Evolutionary conservation across 306 rosid species (phyloP).

Genomic region (Astragalus membranaceus): DNA sequence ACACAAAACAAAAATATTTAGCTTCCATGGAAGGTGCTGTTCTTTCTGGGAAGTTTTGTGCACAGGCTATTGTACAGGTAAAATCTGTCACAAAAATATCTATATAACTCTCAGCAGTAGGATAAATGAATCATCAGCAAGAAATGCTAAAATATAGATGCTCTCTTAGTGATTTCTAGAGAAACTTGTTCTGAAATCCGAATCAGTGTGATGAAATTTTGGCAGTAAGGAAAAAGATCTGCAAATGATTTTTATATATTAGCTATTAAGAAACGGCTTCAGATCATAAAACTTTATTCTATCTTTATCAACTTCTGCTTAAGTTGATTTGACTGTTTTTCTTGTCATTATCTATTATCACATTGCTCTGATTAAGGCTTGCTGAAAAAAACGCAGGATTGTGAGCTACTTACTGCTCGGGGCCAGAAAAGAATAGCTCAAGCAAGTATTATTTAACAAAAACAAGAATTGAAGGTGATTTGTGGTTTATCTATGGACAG

Average conservation of each 20-base stretch:
- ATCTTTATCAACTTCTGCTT: neutral
- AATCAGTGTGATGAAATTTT: neutral
- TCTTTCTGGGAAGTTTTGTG: slow-evolving; percentile 95
- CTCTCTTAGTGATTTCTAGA: neutral
- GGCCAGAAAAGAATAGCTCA: slow-evolving; percentile 43
- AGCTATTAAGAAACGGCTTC: neutral
- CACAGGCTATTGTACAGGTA: slow-evolving; percentile 95
- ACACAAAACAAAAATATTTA: slow-evolving; percentile 89
- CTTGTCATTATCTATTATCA: neutral
- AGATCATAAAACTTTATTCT: neutral
- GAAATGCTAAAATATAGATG: neutral
- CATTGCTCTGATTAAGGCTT: neutral
- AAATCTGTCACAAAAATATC: slow-evolving; percentile 10
- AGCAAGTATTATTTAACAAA: slow-evolving; percentile 44
- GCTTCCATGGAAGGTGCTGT: slow-evolving; percentile 99
- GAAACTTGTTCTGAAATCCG: neutral
- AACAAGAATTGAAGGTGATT: slow-evolving; percentile 5
- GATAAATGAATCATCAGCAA: slow-evolving; percentile 10
- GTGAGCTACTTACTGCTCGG: slow-evolving; percentile 51
- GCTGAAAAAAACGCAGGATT: slow-evolving; percentile 44
- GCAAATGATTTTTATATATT: neutral
- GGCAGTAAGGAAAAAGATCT: neutral
- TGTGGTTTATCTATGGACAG: neutral
- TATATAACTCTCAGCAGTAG: neutral
- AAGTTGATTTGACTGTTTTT: slow-evolving; percentile 1